These are phyloP conservation scores for Volvox reticuliferus DNA, from an alignment of 139 green algal species.

Conservation along the genomic window DNA sequence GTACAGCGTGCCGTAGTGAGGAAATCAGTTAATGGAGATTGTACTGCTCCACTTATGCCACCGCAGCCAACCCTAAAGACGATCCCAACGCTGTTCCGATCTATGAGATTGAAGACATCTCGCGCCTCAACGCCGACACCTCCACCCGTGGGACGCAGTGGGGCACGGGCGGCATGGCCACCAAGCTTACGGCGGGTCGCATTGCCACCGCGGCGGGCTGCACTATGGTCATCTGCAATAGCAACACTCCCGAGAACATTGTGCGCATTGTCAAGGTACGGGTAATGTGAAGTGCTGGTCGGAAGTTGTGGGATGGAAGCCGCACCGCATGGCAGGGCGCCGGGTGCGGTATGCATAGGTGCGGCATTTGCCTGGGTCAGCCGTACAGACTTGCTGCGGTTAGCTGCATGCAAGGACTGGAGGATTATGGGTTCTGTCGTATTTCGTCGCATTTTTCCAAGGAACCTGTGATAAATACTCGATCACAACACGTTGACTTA, in stretches of 20 bases:
- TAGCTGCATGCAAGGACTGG: no score
- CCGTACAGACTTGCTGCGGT: no score
- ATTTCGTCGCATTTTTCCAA: no score
- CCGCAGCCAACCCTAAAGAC: conserved; percentile 66
- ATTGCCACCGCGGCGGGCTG: conserved; percentile 91
- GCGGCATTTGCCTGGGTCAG: no score
- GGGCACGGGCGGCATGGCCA: conserved; percentile 96
- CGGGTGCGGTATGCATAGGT: no score
- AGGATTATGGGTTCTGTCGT: no score
- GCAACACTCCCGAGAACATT: conserved; percentile 67
- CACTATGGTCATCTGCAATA: conserved; percentile 82
- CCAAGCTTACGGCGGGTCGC: conserved; percentile 94
- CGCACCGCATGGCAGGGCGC: background rate
- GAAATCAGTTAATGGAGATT: no score
- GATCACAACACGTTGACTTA: no score
- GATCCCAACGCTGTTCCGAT: conserved; percentile 72
- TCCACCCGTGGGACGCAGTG: conserved; percentile 82
- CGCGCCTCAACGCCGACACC: conserved; percentile 77
- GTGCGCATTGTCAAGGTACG: conserved; percentile 61
- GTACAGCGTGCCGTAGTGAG: no score
- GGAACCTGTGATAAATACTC: no score
- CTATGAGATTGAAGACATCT: conserved; percentile 83
- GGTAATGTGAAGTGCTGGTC: background rate
- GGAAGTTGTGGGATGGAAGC: background rate
- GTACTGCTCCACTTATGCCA: background rate